Base-by-base conservation (phyloP, 2,329 filamentous ascomycete genomes). In the Neoscytalidium dimidiatum region DNA sequence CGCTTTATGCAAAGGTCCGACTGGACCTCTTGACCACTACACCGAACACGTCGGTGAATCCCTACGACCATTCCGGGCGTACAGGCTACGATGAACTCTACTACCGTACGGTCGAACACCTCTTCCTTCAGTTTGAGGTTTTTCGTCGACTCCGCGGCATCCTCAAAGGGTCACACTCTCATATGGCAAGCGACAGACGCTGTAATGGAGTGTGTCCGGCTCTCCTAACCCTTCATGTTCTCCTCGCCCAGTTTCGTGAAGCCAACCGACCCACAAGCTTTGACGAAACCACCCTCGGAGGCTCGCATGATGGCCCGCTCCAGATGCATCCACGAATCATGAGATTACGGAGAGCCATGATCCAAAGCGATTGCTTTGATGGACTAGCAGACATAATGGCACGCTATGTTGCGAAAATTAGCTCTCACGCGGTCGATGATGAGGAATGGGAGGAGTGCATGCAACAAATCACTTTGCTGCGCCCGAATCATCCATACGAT, bases 371-470 rank as follows among this genome's bases (percentile, higher is more conserved):
- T 4, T 7, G 4, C 21, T 28, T 4, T 13, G 46, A 62, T 21
- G 8, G 1, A 14, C 26, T 21, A 11, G 17, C 58, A 3, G 58
- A 62, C 14, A 23, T 19, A 26, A 19, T 62, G 13, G 58, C 58
- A 5, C 58, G 46, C 17, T 29, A 41, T 9, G 44, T 62, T 28
- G 14, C 58, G 26, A 35, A 46, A 19, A 38, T 62, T 17, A 38
- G 44, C 9, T 44, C 58, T 9, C 19, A 51, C 11, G 43, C 44
- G 19, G 52, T 62, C 31, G 58, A 62, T 23, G 58, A 62, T 19
- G 13, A 41, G 11, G 58, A 62, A 51, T 62, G 58, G 58, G 46
- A 51, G 13, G 44, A 62, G 11, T 51, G 31, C 17, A 28, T 28
- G 3, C 2, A 6, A 7, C n/a, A 49, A 3, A 28, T 49, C 58